These are phyloP conservation scores for Colletotrichum lentis DNA, from an alignment of 2,329 filamentous ascomycete species.

Conservation along the genomic window DNA sequence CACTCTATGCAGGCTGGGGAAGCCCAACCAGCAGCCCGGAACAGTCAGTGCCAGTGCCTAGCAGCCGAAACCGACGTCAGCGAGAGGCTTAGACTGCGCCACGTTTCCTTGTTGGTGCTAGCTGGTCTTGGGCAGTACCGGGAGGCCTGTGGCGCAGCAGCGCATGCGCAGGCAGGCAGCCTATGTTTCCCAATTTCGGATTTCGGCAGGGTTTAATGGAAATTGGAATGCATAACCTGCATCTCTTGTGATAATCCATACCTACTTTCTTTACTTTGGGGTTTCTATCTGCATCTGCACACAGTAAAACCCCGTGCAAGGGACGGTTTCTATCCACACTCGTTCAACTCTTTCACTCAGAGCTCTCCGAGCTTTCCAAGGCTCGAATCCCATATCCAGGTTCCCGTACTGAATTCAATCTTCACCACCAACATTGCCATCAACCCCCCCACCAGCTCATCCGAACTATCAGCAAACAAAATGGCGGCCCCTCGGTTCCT, in stretches of 20 bases:
- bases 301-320: neutral
- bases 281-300: too few relatives aligned
- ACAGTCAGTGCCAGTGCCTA: neutral
- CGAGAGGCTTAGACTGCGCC: slow-evolving; percentile 29
- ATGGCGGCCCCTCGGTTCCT: slow-evolving; percentile 66
- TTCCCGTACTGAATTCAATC: neutral
- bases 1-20: slow-evolving; percentile 29
- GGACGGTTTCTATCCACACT: too few relatives aligned
- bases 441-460: neutral
- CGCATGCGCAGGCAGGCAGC: slow-evolving; percentile 1
- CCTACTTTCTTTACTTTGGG: too few relatives aligned
- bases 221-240: too few relatives aligned
- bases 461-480: neutral
- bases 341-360: too few relatives aligned
- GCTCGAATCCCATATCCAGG: neutral
- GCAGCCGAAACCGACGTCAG: slow-evolving; percentile 41
- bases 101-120: slow-evolving; percentile 3
- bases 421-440: neutral
- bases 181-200: neutral
- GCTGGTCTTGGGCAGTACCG: slow-evolving; percentile 7
- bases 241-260: too few relatives aligned
- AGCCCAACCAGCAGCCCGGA: slow-evolving; percentile 18
- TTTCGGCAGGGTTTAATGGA: too few relatives aligned
- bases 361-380: neutral
- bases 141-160: slow-evolving; percentile 26